Base-by-base conservation (phyloP, 352 stramenopile species). In the Globisporangium canariense region DNA sequence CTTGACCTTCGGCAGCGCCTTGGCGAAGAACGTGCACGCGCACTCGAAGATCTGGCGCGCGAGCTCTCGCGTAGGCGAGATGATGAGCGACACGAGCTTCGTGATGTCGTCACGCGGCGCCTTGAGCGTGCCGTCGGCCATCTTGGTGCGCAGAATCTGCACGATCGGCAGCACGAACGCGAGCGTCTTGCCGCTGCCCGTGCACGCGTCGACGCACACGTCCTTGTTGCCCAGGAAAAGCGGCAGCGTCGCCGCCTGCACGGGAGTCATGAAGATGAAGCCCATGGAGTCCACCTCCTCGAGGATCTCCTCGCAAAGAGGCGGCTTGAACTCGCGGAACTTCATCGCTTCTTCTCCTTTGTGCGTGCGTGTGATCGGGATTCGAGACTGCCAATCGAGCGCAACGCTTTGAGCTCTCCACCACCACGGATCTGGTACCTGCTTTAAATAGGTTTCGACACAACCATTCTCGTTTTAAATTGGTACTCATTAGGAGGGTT, bases 131-230 rank as follows among this genome's bases (percentile, higher is more conserved):
- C 76, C 78, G 70, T 90, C 75, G 25, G 67, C 75, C 40, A 92
- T 72, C 65, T 84, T 82, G 53, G 54, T 78, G 67, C 79, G 79
- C 41, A 98, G 80, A 40, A 98, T 80, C 75, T 98, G 90, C 56
- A 98, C 81, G 41, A 97, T 86, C n/a, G 96, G 94, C 64, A 98
- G 69, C 58, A 98, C 85, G 73, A 98, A 99, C 40, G 96, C 86
- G 30, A 98, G 74, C 40, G 96, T 98, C 79, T 98, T 99, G 59
- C 96, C 96, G 14, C 83, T 97, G 40, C 96, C 96, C 28, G 96
- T 99, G 65, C 87, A 96, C n/a, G 96, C 96, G 68, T 98, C 89
- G 28, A 98, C 94, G 46, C 86, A 96, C 36, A 98, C 92, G 65
- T 98, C 93, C 64, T 98, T 98, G 77, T 98, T 94, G 30, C 78